Evolutionary conservation across 2,329 filamentous ascomycete species (phyloP).

Genomic region (Xylariaceae sp.): DNA sequence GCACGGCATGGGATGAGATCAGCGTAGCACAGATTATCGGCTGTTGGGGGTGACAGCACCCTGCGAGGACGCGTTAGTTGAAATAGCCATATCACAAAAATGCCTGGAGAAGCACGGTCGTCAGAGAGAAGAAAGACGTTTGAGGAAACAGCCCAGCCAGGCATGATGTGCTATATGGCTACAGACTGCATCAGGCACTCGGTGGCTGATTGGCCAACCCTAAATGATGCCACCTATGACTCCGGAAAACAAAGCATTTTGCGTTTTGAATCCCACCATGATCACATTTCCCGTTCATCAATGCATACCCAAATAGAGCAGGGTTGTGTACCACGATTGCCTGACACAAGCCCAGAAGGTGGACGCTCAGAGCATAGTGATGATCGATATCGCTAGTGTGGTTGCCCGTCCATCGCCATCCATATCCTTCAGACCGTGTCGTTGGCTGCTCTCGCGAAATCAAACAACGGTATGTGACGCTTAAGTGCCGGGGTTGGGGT

Average conservation of each 20-base stretch:
- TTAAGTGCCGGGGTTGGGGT: slow-evolving; percentile 40
- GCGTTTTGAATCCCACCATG: slow-evolving; percentile 17
- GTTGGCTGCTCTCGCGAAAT: slow-evolving; percentile 26
- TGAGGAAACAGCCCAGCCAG: slow-evolving; percentile 14
- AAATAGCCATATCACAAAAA: too few relatives aligned
- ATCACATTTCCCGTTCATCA: slow-evolving; percentile 21
- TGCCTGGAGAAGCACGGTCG: too few relatives aligned
- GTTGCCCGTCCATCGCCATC: slow-evolving; percentile 26
- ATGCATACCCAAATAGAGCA: slow-evolving; percentile 22
- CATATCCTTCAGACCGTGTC: slow-evolving; percentile 22
- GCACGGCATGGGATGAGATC: too few relatives aligned
- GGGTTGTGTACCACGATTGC: slow-evolving; percentile 12
- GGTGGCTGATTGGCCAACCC: slow-evolving; percentile 23
- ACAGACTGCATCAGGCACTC: slow-evolving; percentile 21
- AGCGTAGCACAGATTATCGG: too few relatives aligned
- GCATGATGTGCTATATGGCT: slow-evolving; percentile 20
- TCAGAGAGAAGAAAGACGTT: too few relatives aligned
- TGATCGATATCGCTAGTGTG: not conserved
- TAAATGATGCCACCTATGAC: slow-evolving; percentile 29
- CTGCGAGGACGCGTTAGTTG: too few relatives aligned
- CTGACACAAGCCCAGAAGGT: slow-evolving; percentile 21
- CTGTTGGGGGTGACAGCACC: too few relatives aligned
- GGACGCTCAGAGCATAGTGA: slow-evolving; percentile 24
- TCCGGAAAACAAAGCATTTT: slow-evolving; percentile 24
- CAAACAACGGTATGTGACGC: slow-evolving; percentile 13